Base-by-base conservation (phyloP, 306 rosid species). In the Cicer judaicum region DNA sequence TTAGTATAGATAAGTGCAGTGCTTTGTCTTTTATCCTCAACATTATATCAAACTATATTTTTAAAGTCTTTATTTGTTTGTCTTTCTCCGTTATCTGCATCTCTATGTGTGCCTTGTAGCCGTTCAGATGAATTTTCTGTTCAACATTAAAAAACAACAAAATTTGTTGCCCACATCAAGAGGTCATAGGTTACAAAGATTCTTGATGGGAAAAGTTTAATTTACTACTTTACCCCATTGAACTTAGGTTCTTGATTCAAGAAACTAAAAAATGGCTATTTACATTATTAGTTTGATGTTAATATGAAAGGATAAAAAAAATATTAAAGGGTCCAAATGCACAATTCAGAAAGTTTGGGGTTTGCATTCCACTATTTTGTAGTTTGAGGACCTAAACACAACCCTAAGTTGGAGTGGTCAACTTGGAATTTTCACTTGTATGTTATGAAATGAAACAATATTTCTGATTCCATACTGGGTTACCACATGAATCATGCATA, bases 401-500 rank as follows among this genome's bases (percentile, higher is more conserved):
- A 24, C 54, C 72, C 24, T 67, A 29, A 21, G 59, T 34, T 68
- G 43, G 55, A 55, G 55, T 6, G 75, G 42, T 18, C 29, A 40
- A 19, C 46, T 10, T 12, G 65, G 42, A 41, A 13, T 12, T 71
- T 8, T 29, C 41, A 18, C 4, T 53, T 6, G 13, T n/a, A 10
- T 49, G 24, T 42, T 40, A 74, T 63, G 40, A 67, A 80, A 80
- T 46, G 63, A 62, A 36, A 36, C 10, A 46, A 21, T 60, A 41
- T 18, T 63, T 9, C 41, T 3, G 67, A 36, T 48, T 14, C 40
- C 7, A 2, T 48, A 56, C 19, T 34, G 46, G 56, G 69, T 36
- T 46, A 34, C 21, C 36, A 34, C 68, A 79, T 64, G 29, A 62
- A 61, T 39, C 24, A 5, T 68, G 41, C 61, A 46, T 12, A n/a